Percentiles rank a stretch among this genome's conserved stretches.
phyloP scores from a whole-genome alignment of 2,329 filamentous ascomycete genomes.

The Penicillium sp. region DNA sequence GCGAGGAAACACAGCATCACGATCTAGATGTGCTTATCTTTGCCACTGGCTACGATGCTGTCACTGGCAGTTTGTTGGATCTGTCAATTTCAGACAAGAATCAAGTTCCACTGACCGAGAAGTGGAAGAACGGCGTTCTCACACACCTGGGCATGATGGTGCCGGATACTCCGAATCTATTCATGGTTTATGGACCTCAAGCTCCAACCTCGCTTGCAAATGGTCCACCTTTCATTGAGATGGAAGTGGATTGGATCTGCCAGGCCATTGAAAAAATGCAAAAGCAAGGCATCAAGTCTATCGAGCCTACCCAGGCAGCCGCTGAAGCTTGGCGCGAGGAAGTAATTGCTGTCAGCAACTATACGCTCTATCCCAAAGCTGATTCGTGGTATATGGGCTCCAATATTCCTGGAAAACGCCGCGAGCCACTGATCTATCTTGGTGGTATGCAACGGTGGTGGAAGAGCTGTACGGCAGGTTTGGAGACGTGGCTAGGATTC shows the following conservation, averaged over 20 bases:
- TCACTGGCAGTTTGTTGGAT: constrained; percentile 39
- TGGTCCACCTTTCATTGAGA: constrained; percentile 40
- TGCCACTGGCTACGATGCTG: constrained; percentile 46
- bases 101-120: constrained; percentile 11
- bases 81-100: constrained; percentile 34
- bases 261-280: constrained; percentile 22
- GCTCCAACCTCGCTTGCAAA: constrained; percentile 41
- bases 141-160: constrained; percentile 46
- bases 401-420: constrained; percentile 33
- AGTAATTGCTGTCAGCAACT: constrained; percentile 10
- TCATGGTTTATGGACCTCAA: constrained; percentile 47
- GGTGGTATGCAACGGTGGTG: constrained; percentile 24
- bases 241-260: constrained; percentile 36
- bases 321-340: constrained; percentile 22
- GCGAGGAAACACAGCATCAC: constrained; percentile 29
- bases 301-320: constrained; percentile 17
- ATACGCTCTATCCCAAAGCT: constrained; percentile 22
- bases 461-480: constrained; percentile 15
- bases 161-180: constrained; percentile 50
- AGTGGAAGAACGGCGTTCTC: constrained; percentile 19
- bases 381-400: constrained; percentile 32
- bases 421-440: constrained; percentile 51
- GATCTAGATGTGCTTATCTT: constrained; percentile 43
- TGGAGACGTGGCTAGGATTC: constrained; percentile 17
- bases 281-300: constrained; percentile 1